These are phyloP conservation scores for Bipolaris oryzae DNA, from an alignment of 2,329 filamentous ascomycete species.

Conservation along the genomic window DNA sequence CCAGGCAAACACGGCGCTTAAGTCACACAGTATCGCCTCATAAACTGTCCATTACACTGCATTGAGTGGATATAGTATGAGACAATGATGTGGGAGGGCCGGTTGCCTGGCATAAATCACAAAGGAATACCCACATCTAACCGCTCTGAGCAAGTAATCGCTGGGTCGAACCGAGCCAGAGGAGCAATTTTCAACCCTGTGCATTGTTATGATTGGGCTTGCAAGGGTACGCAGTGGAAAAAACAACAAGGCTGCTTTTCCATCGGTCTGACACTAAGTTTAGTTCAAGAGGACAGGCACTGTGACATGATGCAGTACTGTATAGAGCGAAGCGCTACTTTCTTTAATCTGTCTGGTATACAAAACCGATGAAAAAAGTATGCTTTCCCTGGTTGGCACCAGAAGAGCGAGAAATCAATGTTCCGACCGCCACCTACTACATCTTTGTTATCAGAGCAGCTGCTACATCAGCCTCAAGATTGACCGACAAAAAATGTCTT, in stretches of 20 bases:
- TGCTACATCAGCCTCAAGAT: neutral
- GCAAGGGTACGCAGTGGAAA: neutral
- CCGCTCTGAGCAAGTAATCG: neutral
- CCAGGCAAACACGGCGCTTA: neutral
- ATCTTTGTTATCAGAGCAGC: neutral
- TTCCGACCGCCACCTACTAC: neutral
- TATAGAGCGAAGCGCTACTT: neutral
- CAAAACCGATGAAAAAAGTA: neutral
- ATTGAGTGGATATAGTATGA: neutral
- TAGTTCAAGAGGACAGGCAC: neutral
- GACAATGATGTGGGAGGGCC: neutral
- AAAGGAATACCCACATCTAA: neutral
- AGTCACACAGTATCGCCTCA: neutral
- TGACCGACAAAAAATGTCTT: neutral
- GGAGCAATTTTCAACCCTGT: neutral
- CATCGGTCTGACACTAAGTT: neutral
- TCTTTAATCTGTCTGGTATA: neutral
- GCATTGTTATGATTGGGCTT: neutral
- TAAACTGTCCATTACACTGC: neutral
- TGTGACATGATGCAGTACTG: neutral
- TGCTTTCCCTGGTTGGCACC: neutral
- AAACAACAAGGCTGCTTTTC: neutral
- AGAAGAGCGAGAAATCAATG: neutral
- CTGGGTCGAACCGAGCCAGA: neutral
- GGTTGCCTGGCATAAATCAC: neutral